These are phyloP conservation scores for Fusarium zealandicum DNA, from an alignment of 2,329 filamentous ascomycete species.

Conservation along the genomic window DNA sequence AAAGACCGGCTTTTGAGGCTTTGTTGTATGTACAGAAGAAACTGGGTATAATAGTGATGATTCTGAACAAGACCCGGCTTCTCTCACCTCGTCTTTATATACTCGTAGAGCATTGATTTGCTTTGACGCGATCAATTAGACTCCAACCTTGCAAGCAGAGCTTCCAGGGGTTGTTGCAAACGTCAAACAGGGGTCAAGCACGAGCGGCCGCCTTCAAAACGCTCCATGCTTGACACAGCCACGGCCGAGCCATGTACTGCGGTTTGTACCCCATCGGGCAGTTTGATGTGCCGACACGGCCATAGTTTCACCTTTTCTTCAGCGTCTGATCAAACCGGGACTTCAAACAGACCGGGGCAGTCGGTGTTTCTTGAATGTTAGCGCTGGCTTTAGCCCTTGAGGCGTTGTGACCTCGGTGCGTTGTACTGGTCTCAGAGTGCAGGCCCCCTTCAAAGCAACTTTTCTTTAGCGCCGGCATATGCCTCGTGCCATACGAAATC, in stretches of 20 bases:
- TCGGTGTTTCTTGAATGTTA: too few relatives aligned
- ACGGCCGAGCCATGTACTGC: neutral
- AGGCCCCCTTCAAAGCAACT: too few relatives aligned
- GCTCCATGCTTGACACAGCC: slow-evolving; percentile 21
- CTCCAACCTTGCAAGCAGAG: neutral
- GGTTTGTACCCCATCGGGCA: slow-evolving; percentile 16
- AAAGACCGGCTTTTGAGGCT: neutral
- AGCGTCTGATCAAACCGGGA: slow-evolving; percentile 8
- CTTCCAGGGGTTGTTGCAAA: slow-evolving; percentile 9
- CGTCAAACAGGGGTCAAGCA: slow-evolving; percentile 33
- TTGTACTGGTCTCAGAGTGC: too few relatives aligned
- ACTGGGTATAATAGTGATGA: neutral
- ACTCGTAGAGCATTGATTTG: neutral
- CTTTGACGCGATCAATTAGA: neutral
- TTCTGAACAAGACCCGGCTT: neutral
- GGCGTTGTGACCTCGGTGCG: too few relatives aligned
- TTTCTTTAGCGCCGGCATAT: too few relatives aligned
- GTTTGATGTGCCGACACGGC: slow-evolving; percentile 25
- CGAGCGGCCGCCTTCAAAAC: slow-evolving; percentile 20
- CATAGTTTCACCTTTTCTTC: slow-evolving; percentile 6
- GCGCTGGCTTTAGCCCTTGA: too few relatives aligned
- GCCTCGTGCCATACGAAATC: too few relatives aligned
- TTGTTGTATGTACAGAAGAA: neutral
- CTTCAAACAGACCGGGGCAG: neutral
- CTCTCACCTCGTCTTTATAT: slow-evolving; percentile 1